Evolutionary conservation across 306 rosid species (phyloP), one percentile per base, ranked within the genome.

Genomic region (Prunus campanulata): DNA sequence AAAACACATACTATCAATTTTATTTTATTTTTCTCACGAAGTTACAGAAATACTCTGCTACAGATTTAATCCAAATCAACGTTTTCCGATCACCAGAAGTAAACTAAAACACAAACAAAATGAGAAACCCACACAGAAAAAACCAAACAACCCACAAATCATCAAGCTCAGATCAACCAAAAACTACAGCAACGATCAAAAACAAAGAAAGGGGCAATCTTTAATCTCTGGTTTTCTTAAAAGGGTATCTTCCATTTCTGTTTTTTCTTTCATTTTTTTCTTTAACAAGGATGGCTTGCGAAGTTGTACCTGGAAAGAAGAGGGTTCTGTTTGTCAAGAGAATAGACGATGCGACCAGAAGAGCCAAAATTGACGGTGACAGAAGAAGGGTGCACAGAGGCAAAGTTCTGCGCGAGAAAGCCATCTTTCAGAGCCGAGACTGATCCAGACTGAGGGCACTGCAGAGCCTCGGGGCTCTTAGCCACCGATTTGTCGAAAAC

Each of bases 401-500:
- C 72, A 60, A 95, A 92, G 77, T 91, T 96, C 9, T 82, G 76
- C 1, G 91, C 83, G 20, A 95, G 68, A 77, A 89, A 79, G 6
- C 87, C 93, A 74, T 92, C 97, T 75, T 95, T 91, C 32, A 95
- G 83, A 68, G 97, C 86, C 32, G 91, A 88, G 18, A 82, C 89
- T 18, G 88, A 65, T 68, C 72, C 86, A 22, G 99, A 82, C 24
- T 85, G 72, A 72, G 97, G 93, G 64, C 78, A 87, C 76, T 81
- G 80, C 9, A 95, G 90, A 79, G 83, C 99, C 42, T 86, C 93
- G 15, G 99, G 99, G 81, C 92, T 68, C 85, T 89, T 91, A 0
- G 98, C 98, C 69, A 96, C 97, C 13, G 93, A 89, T 80, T 92
- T 87, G 70, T 92, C 88, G 80, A 96, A 92, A 69, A 96, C 93